These are phyloP conservation scores for Trichoderma sp. DNA, from an alignment of 2,329 filamentous ascomycete genomes.

Conservation along the genomic window DNA sequence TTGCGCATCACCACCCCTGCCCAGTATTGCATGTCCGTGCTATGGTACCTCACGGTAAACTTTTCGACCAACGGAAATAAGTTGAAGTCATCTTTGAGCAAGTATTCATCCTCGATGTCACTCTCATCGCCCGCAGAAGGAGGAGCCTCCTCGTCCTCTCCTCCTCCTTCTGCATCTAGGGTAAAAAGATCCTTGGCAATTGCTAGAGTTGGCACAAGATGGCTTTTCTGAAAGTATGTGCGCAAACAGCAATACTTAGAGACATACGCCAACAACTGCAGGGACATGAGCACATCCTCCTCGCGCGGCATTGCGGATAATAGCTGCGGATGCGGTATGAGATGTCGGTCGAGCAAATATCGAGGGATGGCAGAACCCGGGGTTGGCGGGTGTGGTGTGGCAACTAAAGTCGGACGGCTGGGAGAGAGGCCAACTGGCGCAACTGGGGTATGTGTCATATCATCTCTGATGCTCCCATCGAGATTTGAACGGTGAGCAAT, in stretches of 20 bases:
- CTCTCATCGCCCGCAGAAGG: conserved; percentile 45
- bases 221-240: conserved; percentile 91
- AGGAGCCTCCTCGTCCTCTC: conserved; percentile 49
- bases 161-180: conserved; percentile 66
- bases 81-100: conserved; percentile 92
- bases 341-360: conserved; percentile 72
- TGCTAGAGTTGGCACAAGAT: conserved; percentile 86
- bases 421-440: conserved; percentile 71
- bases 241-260: conserved; percentile 98
- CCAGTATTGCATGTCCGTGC: conserved; percentile 99
- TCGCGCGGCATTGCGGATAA: conserved; percentile 91
- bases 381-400: conserved; percentile 70
- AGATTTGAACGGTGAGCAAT: conserved; percentile 82
- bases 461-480: conserved; percentile 80
- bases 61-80: conserved; percentile 98
- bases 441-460: conserved; percentile 61
- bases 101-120: conserved; percentile 77
- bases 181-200: conserved; percentile 81
- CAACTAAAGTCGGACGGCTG: conserved; percentile 65
- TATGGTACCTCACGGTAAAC: conserved; percentile 93
- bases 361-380: conserved; percentile 70
- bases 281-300: conserved; percentile 96
- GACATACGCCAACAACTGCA: conserved; percentile 94
- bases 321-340: conserved; percentile 68
- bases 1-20: conserved; percentile 98